These are phyloP conservation scores for Colletotrichum destructivum DNA, from an alignment of 2,329 filamentous ascomycete species.

Conservation along the genomic window DNA sequence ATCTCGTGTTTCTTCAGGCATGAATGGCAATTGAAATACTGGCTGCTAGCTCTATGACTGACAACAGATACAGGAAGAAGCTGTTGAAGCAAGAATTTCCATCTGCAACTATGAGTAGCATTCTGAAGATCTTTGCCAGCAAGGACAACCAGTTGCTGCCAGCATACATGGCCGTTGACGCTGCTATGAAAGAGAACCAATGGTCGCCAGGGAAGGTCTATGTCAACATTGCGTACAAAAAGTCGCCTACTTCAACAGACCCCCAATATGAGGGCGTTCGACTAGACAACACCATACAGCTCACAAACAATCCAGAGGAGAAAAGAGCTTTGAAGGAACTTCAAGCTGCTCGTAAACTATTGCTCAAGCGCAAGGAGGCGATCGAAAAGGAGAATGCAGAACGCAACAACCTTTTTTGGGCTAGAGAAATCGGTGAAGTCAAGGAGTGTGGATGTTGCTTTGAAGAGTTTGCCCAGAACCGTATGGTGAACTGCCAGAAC, in stretches of 20 bases:
- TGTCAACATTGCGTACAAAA: constrained; percentile 50
- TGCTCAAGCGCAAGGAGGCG: constrained; percentile 42
- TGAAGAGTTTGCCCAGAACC: constrained; percentile 74
- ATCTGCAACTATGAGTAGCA: constrained; percentile 47
- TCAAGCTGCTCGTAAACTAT: constrained; percentile 52
- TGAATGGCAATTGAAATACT: not conserved
- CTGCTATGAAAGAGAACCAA: constrained; percentile 10
- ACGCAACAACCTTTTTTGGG: constrained; percentile 57
- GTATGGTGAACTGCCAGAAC: constrained; percentile 76
- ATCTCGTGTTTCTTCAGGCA: not conserved
- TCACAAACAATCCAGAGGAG: constrained; percentile 35
- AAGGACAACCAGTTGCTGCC: constrained; percentile 52
- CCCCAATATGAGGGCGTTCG: constrained; percentile 42
- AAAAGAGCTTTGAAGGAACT: constrained; percentile 57
- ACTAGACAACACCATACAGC: constrained; percentile 45
- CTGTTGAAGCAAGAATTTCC: constrained; percentile 56
- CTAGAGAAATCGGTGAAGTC: constrained; percentile 66
- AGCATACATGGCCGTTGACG: constrained; percentile 53
- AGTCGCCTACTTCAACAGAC: constrained; percentile 42
- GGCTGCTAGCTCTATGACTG: not conserved
- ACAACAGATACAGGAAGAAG: constrained; percentile 24
- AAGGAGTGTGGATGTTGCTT: constrained; percentile 84
- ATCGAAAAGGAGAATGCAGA: constrained; percentile 54
- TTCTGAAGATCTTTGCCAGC: constrained; percentile 44
- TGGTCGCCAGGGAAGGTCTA: constrained; percentile 21